Evolutionary conservation across 2,329 filamentous ascomycete species (phyloP).

Genomic region (Dendryphion nanum): DNA sequence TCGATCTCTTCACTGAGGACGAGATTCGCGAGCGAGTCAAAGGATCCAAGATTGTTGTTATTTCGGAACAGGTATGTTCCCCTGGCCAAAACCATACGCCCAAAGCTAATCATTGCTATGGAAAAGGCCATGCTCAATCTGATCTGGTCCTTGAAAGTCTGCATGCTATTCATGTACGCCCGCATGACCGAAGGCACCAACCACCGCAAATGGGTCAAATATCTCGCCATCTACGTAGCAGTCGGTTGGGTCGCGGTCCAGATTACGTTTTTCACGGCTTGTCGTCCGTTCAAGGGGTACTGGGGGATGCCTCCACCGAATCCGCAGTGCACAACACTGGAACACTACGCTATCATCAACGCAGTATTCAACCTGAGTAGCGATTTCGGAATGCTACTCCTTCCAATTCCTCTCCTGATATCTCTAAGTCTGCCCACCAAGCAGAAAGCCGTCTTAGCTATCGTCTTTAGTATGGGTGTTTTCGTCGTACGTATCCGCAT

Average conservation of each 20-base stretch:
- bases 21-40: constrained; percentile 45
- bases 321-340: constrained; percentile 57
- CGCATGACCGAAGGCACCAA: constrained; percentile 52
- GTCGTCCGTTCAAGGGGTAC: constrained; percentile 56
- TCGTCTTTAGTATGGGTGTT: constrained; percentile 51
- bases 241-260: constrained; percentile 54
- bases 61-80: constrained; percentile 42
- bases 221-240: constrained; percentile 49
- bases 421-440: constrained; percentile 50
- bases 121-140: constrained; percentile 61
- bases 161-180: constrained; percentile 58
- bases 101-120: no score
- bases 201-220: constrained; percentile 47
- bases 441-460: constrained; percentile 54
- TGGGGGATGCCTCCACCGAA: constrained; percentile 57
- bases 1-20: constrained; percentile 33
- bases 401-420: constrained; percentile 56
- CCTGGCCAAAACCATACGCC: no score
- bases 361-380: constrained; percentile 60
- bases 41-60: constrained; percentile 46
- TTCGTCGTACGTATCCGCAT: constrained; percentile 44
- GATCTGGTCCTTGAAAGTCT: constrained; percentile 57
- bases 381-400: constrained; percentile 58
- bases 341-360: constrained; percentile 59
- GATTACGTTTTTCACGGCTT: constrained; percentile 54